phyloP scores from a whole-genome alignment of 1,284 basidiomycete genomes.

The Meripilus lineatus region DNA sequence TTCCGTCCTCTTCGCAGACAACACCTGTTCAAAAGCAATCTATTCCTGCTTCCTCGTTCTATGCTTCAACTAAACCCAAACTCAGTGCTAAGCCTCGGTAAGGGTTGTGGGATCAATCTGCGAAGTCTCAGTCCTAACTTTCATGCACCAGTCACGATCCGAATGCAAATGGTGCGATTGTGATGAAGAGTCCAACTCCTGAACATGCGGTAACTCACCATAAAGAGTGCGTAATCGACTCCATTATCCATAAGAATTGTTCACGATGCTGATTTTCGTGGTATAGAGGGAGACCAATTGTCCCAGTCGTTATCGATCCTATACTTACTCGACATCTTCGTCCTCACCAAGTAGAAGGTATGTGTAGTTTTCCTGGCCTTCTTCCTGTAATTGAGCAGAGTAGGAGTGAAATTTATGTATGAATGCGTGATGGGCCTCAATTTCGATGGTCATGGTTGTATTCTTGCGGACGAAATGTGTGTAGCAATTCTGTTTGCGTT shows the following conservation, averaged over 20 bases:
- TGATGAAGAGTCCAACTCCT: slow-evolving; percentile 79
- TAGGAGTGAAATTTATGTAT: slow-evolving; percentile 88
- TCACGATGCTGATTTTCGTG: too few species aligned
- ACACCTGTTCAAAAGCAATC: slow-evolving; percentile 11
- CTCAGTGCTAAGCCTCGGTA: too few species aligned
- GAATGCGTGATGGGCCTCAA: slow-evolving; percentile 95
- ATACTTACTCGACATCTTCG: slow-evolving; percentile 74
- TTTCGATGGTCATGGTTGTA: slow-evolving; percentile 88
- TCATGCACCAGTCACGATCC: slow-evolving; percentile 68
- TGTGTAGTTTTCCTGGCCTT: slow-evolving; percentile 8
- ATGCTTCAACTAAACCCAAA: slow-evolving; percentile 39
- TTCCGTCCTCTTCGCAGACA: neutral
- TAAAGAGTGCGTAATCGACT: too few species aligned
- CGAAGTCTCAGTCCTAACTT: slow-evolving; percentile 17
- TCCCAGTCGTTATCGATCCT: slow-evolving; percentile 94
- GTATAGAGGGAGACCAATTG: slow-evolving; percentile 52
- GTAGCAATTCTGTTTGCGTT: too few species aligned
- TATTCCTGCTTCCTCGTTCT: slow-evolving; percentile 58
- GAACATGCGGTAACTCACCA: slow-evolving; percentile 68
- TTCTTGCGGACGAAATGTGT: slow-evolving; percentile 95
- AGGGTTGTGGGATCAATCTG: slow-evolving; percentile 16
- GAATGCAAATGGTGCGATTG: slow-evolving; percentile 68
- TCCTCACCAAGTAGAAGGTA: slow-evolving; percentile 89
- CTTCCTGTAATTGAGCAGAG: neutral
- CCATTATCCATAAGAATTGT: slow-evolving; percentile 9